These are phyloP conservation scores for Clarireedia paspali DNA, from an alignment of 2,329 filamentous ascomycete genomes.

Conservation along the genomic window DNA sequence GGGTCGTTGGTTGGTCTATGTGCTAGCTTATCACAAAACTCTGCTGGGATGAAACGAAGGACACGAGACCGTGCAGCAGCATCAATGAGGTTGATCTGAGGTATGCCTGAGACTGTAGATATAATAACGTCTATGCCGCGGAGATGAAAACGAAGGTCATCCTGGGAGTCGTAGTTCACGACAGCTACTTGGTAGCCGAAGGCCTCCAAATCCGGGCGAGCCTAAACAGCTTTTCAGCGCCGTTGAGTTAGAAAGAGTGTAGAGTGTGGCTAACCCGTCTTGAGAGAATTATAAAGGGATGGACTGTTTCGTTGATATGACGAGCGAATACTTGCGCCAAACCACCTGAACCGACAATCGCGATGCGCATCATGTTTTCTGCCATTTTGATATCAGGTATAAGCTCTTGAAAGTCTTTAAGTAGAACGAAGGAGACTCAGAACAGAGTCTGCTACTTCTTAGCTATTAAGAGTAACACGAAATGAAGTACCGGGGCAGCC, in stretches of 20 bases:
- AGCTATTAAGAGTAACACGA: background rate
- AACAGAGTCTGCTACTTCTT: background rate
- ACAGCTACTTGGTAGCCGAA: slow-evolving; percentile 55
- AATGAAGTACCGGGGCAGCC: background rate
- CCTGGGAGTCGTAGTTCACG: slow-evolving; percentile 57
- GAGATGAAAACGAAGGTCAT: slow-evolving; percentile 56
- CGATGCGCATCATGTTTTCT: slow-evolving; percentile 44
- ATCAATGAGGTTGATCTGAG: slow-evolving; percentile 65
- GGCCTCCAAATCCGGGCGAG: slow-evolving; percentile 30
- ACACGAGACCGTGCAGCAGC: slow-evolving; percentile 59
- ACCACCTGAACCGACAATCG: slow-evolving; percentile 53
- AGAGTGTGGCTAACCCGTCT: slow-evolving; percentile 43
- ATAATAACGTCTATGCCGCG: slow-evolving; percentile 67
- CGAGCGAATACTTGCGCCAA: slow-evolving; percentile 50
- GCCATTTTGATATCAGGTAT: background rate
- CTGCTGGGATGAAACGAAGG: slow-evolving; percentile 63
- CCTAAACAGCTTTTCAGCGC: slow-evolving; percentile 18
- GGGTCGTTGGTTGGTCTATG: slow-evolving; percentile 48
- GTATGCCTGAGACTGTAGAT: slow-evolving; percentile 59
- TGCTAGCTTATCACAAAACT: slow-evolving; percentile 60
- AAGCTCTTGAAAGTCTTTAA: background rate
- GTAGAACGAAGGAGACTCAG: background rate
- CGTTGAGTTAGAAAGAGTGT: background rate
- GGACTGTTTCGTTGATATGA: slow-evolving; percentile 54
- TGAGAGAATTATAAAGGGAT: slow-evolving; percentile 65